Conservation (phyloP, 352 stramenopile genomes). For the Pythium myriotylum region DNA sequence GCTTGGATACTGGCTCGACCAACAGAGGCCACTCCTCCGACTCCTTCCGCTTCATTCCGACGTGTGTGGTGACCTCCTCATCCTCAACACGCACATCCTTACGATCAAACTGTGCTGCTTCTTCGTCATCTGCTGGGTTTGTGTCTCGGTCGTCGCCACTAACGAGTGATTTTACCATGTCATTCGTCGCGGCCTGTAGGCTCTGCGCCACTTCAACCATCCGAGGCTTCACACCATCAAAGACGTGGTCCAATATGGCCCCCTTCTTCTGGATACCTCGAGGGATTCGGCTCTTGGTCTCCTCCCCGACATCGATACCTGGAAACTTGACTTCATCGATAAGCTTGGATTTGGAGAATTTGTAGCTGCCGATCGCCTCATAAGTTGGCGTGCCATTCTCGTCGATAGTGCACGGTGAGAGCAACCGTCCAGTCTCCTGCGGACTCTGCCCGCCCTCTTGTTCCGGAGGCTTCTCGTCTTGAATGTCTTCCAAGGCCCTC, state of each 20-base stretch:
- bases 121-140: neutral
- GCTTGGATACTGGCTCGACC: neutral
- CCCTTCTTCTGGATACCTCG: neutral
- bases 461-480: neutral
- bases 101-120: too few species aligned
- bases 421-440: neutral
- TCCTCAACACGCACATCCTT: too few species aligned
- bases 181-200: neutral
- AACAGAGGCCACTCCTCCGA: neutral
- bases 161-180: neutral
- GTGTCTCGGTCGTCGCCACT: neutral
- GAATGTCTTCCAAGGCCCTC: conserved; percentile 6
- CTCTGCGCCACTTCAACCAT: neutral
- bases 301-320: conserved; percentile 8
- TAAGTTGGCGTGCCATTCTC: conserved; percentile 17
- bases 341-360: conserved; percentile 2
- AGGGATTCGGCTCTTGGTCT: neutral
- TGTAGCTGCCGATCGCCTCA: conserved; percentile 6
- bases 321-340: conserved; percentile 22
- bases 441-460: conserved; percentile 16
- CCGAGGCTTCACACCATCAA: too few species aligned
- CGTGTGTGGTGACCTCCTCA: too few species aligned
- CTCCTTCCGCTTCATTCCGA: conserved; percentile 11
- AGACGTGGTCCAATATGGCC: neutral
- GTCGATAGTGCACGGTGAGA: conserved; percentile 13